These are phyloP conservation scores for Neurospora sp. DNA, from an alignment of 495 filamentous ascomycete species.

Conservation along the genomic window DNA sequence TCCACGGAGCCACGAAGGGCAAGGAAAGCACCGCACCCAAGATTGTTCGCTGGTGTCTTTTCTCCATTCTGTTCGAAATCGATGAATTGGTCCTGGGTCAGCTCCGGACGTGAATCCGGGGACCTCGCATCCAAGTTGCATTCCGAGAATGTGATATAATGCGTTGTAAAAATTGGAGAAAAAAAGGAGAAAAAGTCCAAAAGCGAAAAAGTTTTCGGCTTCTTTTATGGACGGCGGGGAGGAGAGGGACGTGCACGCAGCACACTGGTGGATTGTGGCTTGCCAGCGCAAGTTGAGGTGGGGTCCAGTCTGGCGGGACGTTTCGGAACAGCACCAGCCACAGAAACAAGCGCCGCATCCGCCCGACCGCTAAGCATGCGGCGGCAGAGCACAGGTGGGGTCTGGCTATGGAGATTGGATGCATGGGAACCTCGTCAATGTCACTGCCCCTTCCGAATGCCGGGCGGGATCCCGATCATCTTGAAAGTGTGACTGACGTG, in stretches of 20 bases:
- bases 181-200: constrained; percentile 19
- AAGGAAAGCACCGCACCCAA: constrained; percentile 47
- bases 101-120: constrained; percentile 8
- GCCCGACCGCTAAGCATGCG: background rate
- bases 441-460: background rate
- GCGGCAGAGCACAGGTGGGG: background rate
- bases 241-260: background rate
- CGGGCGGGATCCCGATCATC: background rate
- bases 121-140: constrained; percentile 32
- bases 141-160: constrained; percentile 42
- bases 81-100: constrained; percentile 36
- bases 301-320: background rate
- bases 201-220: constrained; percentile 15
- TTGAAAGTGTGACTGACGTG: background rate
- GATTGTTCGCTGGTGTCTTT: constrained; percentile 37
- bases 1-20: constrained; percentile 25
- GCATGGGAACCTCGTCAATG: background rate
- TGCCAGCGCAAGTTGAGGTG: background rate
- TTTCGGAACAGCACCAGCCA: background rate
- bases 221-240: background rate
- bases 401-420: background rate
- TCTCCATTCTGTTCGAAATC: constrained; percentile 45
- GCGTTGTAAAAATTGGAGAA: constrained; percentile 44
- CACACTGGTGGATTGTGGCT: background rate
- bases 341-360: background rate